Percentiles rank a stretch among this genome's conserved stretches.
These are phyloP conservation scores for Suillus weaverae DNA, from an alignment of 768 basidiomycete species.

Conservation along the genomic window DNA sequence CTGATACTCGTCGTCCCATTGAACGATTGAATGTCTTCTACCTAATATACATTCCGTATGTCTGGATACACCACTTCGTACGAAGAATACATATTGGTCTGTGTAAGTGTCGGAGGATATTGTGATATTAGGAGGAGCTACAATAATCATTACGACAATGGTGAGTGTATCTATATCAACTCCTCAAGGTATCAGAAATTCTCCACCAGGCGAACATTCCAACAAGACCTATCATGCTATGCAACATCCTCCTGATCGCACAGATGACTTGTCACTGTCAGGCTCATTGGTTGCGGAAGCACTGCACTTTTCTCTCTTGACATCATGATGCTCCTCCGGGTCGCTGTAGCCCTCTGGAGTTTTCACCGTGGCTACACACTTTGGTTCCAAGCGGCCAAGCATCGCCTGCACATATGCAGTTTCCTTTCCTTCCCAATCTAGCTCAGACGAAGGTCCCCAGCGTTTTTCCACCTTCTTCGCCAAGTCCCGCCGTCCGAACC, in stretches of 20 bases:
- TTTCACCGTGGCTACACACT: not conserved
- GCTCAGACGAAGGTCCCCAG: not conserved
- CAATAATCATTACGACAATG: not conserved
- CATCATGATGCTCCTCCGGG: not conserved
- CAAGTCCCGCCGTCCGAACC: constrained; percentile 1
- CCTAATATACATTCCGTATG: no score
- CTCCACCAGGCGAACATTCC: not conserved
- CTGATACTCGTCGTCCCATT: no score
- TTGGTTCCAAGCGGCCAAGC: not conserved
- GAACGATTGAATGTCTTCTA: no score
- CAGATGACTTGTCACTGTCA: no score
- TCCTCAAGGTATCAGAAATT: not conserved
- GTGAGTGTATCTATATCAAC: not conserved
- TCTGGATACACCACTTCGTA: no score
- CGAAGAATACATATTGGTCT: no score
- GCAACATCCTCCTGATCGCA: not conserved
- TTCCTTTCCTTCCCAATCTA: constrained; percentile 2
- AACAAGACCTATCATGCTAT: not conserved
- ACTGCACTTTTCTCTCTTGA: not conserved
- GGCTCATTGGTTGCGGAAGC: not conserved
- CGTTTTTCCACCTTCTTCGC: constrained; percentile 4
- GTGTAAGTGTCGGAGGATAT: not conserved
- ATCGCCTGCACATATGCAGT: not conserved
- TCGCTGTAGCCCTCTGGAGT: not conserved
- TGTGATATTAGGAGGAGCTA: not conserved